These are phyloP conservation scores for Sordariomycetes sp. DNA, from an alignment of 2,329 filamentous ascomycete species.

Conservation along the genomic window DNA sequence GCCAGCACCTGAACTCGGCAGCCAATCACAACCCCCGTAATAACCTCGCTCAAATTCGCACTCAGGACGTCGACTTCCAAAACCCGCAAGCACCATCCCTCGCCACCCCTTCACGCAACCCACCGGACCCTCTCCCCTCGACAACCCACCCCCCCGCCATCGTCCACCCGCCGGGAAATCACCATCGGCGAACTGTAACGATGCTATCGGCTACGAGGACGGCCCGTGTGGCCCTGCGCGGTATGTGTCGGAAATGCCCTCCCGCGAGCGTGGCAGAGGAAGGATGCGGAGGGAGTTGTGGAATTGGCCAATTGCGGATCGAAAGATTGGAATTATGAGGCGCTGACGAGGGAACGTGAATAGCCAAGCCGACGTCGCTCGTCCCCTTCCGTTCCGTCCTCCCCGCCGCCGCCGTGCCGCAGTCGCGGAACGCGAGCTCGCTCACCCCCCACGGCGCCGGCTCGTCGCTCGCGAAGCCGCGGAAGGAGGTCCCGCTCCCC, in stretches of 20 bases:
- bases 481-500: slow-evolving; percentile 63
- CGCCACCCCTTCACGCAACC: neutral
- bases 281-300: neutral
- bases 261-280: neutral
- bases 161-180: neutral
- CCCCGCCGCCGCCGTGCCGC: slow-evolving; percentile 55
- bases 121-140: neutral
- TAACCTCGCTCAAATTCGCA: slow-evolving; percentile 1
- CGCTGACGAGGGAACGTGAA: neutral
- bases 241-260: neutral
- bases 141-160: neutral
- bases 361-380: slow-evolving; percentile 3
- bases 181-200: neutral
- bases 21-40: slow-evolving; percentile 6
- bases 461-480: slow-evolving; percentile 35
- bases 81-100: neutral
- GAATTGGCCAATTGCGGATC: neutral
- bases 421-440: slow-evolving; percentile 51
- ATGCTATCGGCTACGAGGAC: slow-evolving; percentile 5
- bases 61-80: neutral
- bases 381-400: slow-evolving; percentile 30
- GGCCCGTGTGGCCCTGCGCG: slow-evolving; percentile 2
- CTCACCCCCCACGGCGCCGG: slow-evolving; percentile 39
- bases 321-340: neutral
- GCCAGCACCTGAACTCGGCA: neutral